Base-by-base conservation (phyloP, 2,329 filamentous ascomycete species). In the Microsporum canis region DNA sequence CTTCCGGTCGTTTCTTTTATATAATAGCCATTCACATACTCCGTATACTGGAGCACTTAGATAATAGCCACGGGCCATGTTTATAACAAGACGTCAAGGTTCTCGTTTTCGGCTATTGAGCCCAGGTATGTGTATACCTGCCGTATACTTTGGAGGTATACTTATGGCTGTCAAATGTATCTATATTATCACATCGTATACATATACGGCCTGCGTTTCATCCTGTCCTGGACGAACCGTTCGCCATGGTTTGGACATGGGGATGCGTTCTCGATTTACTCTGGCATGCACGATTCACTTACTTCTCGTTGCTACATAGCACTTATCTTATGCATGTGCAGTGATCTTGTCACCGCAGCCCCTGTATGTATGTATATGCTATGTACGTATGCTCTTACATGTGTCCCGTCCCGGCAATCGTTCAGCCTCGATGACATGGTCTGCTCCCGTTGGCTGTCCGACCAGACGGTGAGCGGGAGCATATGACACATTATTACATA, bases 361-460 rank as follows among this genome's bases (percentile, higher is more conserved):
- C 17, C 17, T 23, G 17, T 23, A 23, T 23, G 17, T 31, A 7
- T 27, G 45, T 49, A 49, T 23, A 31, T 49, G 45, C 45, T 49
- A 7, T 47, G 43, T 47, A n/a, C 17, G 38, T 41, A 41, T 23
- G 17, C 36, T 23, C 17, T 23, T 23, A 23, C 17, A 23, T 43
- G 39, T 43, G 39, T n/a, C 10, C 49, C 29, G 49, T n/a, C 49
- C 27, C 27, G 27, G 49, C 29, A 53, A 14, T 33, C 49, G 12
- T 53, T 53, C 49, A 53, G 49, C 49, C 49, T 34, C 49, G 49
- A 53, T 53, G 49, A 53, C 49, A 53, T 53, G 49, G 49, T 53
- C 49, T n/a, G 23, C 49, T 53, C 49, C 49, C 49, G 49, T 53
- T 53, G 49, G 49, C 27, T 29, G 49, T 53, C 49, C 49, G 49